Percentiles rank a stretch among this genome's conserved stretches.
Evolutionary conservation across 805 yeast species (phyloP).

Genomic region (Hanseniaspora valbyensis): DNA sequence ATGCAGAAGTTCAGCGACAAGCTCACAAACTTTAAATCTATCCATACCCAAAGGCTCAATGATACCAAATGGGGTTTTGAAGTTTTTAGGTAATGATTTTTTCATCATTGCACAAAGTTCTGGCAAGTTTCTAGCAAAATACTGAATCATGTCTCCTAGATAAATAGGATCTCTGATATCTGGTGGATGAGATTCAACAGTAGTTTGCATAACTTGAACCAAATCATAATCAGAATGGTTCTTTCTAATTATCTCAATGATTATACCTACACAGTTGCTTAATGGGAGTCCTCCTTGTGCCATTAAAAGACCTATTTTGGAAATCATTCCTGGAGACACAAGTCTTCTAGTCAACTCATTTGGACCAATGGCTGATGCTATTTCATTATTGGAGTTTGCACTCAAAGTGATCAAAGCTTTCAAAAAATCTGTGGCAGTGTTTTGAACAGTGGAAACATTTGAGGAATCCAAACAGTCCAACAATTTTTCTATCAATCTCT

Average conservation of each 20-base stretch:
- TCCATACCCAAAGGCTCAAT: constrained; percentile 86
- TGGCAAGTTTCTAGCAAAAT: constrained; percentile 66
- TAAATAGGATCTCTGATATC: constrained; percentile 85
- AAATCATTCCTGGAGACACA: constrained; percentile 62
- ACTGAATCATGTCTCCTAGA: constrained; percentile 69
- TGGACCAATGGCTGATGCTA: constrained; percentile 87
- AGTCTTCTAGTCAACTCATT: constrained; percentile 86
- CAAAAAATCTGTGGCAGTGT: constrained; percentile 89
- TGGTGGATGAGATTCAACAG: constrained; percentile 85
- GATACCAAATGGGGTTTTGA: constrained; percentile 37
- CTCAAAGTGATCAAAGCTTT: constrained; percentile 90
- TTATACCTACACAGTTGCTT: constrained; percentile 87
- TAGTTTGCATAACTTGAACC: constrained; percentile 71
- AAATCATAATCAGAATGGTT: constrained; percentile 92
- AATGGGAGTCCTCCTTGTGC: constrained; percentile 75
- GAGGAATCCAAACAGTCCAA: constrained; percentile 61
- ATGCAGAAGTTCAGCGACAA: constrained; percentile 86
- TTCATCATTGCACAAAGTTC: constrained; percentile 16
- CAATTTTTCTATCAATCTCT: constrained; percentile 60
- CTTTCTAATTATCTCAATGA: constrained; percentile 87
- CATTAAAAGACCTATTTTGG: constrained; percentile 63
- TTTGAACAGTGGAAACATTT: constrained; percentile 60
- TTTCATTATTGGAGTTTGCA: constrained; percentile 80
- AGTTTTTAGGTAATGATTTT: constrained; percentile 30
- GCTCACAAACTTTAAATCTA: constrained; percentile 81